Evolutionary conservation across 208 protist genomes (phyloP).

Genomic region (Lotmaria passim): DNA sequence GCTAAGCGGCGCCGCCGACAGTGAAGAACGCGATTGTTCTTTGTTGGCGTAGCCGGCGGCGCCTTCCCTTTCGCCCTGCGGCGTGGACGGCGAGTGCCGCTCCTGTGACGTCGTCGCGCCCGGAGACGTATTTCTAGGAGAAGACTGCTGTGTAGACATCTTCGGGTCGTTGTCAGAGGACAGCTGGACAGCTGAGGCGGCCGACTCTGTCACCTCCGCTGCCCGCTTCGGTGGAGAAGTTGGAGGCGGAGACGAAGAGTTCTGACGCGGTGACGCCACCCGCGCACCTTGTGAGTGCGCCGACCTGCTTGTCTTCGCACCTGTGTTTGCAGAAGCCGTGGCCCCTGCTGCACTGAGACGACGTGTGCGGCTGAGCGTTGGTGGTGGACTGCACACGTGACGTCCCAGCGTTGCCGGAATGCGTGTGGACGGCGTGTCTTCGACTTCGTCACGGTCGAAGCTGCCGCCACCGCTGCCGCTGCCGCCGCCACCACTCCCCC

Average conservation of each 20-base stretch:
- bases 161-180: too few relatives aligned
- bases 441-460: neutral
- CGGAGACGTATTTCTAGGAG: too few relatives aligned
- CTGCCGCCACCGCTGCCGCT: neutral
- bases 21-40: too few relatives aligned
- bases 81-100: too few relatives aligned
- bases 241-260: too few relatives aligned
- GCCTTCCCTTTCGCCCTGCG: neutral
- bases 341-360: too few relatives aligned
- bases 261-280: neutral
- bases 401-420: conserved; percentile 29
- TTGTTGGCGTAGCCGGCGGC: neutral
- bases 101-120: too few relatives aligned
- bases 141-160: too few relatives aligned
- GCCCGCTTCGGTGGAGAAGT: neutral
- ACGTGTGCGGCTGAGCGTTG: conserved; percentile 16
- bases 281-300: too few relatives aligned
- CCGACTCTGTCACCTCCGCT: too few relatives aligned
- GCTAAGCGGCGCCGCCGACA: neutral
- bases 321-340: neutral
- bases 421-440: conserved; percentile 27
- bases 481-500: neutral
- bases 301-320: too few relatives aligned
- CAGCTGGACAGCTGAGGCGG: too few relatives aligned
- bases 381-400: conserved; percentile 27